Percentiles rank a stretch among this genome's conserved stretches.
Conservation (phyloP, 2,329 filamentous ascomycete genomes). For the Phialemoniopsis sp. region DNA sequence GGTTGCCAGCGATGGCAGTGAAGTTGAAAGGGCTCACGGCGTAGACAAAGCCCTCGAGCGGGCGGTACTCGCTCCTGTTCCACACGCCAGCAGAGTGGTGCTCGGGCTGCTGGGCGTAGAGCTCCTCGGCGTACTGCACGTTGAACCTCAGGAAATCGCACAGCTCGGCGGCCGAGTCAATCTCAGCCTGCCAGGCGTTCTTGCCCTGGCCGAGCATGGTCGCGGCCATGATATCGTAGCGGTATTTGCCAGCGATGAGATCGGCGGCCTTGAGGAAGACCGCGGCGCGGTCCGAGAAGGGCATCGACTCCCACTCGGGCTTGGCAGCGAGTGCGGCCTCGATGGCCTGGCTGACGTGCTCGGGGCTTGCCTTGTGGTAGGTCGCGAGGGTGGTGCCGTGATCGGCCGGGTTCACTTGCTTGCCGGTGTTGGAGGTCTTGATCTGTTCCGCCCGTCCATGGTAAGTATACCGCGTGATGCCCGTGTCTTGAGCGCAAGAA, state of each 20-base stretch:
- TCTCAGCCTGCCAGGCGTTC: conserved; percentile 99
- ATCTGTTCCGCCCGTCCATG: conserved; percentile 39
- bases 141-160: conserved; percentile 93
- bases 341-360: conserved; percentile 77
- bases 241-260: conserved; percentile 84
- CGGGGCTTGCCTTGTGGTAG: conserved; percentile 76
- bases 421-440: conserved; percentile 60
- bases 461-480: conserved; percentile 9
- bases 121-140: conserved; percentile 87
- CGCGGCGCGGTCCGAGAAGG: conserved; percentile 86
- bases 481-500: conserved; percentile 2
- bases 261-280: conserved; percentile 96
- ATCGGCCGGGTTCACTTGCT: conserved; percentile 78
- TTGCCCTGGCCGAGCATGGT: conserved; percentile 97
- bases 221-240: conserved; percentile 93
- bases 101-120: conserved; percentile 81
- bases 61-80: conserved; percentile 87
- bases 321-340: conserved; percentile 82
- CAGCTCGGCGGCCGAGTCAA: conserved; percentile 88
- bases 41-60: conserved; percentile 93
- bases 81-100: conserved; percentile 82
- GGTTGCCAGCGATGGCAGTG: conserved; percentile 87
- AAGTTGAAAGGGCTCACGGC: conserved; percentile 96
- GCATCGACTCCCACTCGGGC: conserved; percentile 76
- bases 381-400: conserved; percentile 74